These are phyloP conservation scores for Xylariales sp. DNA, from an alignment of 2,329 filamentous ascomycete species.

Conservation along the genomic window DNA sequence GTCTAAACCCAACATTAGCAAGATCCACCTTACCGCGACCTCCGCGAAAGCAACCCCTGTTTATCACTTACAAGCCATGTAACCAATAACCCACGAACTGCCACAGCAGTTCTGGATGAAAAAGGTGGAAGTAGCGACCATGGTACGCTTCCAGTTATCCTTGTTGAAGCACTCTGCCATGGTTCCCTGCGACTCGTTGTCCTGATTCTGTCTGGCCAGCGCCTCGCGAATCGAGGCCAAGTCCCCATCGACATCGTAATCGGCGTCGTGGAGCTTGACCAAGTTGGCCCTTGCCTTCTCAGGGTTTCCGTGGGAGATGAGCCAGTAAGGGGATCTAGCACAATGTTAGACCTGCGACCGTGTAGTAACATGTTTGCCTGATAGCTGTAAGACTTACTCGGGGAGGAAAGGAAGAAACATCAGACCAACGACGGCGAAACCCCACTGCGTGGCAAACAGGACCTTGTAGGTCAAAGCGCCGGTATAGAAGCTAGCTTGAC, in stretches of 20 bases:
- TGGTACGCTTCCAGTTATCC: slow-evolving; percentile 12
- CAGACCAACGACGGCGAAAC: slow-evolving; percentile 20
- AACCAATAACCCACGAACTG: slow-evolving; percentile 24
- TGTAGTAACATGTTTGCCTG: neutral
- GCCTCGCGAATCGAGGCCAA: slow-evolving; percentile 23
- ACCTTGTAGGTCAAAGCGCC: slow-evolving; percentile 18
- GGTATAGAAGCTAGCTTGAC: slow-evolving; percentile 18
- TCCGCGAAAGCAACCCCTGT: too few relatives aligned
- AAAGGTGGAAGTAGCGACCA: slow-evolving; percentile 23
- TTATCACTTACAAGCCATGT: slow-evolving; percentile 8
- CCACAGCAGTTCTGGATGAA: slow-evolving; percentile 25
- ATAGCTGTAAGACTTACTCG: too few relatives aligned
- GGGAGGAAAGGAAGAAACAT: slow-evolving; percentile 17
- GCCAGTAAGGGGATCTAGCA: slow-evolving; percentile 21
- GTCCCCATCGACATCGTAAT: slow-evolving; percentile 24
- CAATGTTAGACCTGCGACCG: slow-evolving; percentile 15
- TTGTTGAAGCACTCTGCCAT: slow-evolving; percentile 15
- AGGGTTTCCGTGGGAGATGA: slow-evolving; percentile 18
- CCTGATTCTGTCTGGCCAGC: slow-evolving; percentile 15
- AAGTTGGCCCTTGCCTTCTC: slow-evolving; percentile 23
- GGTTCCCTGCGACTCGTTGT: slow-evolving; percentile 16
- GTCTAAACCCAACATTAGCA: too few relatives aligned
- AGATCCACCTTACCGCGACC: too few relatives aligned
- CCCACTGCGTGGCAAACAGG: slow-evolving; percentile 27
- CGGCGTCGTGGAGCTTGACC: slow-evolving; percentile 17